phyloP scores from a whole-genome alignment of 768 basidiomycete species.

The Trametes villosa region DNA sequence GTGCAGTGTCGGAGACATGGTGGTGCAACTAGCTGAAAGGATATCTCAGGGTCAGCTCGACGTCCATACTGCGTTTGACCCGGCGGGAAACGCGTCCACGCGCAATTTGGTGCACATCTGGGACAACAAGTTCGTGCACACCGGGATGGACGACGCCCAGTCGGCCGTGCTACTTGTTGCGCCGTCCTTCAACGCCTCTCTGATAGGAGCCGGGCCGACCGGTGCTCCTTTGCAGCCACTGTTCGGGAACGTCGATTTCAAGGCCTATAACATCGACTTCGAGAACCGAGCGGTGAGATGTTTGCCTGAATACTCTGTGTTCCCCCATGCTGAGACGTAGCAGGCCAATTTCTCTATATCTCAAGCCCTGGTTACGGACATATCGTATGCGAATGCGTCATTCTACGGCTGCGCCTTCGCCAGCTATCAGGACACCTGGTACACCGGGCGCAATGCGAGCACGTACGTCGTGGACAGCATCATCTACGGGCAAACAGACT shows the following conservation, averaged over 20 bases:
- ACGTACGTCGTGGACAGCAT: constrained; percentile 66
- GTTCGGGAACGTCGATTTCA: constrained; percentile 63
- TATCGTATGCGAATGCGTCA: constrained; percentile 68
- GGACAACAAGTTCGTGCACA: constrained; percentile 48
- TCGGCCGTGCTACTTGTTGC: constrained; percentile 62
- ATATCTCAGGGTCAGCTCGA: constrained; percentile 53
- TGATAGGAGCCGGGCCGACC: constrained; percentile 63
- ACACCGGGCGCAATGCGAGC: constrained; percentile 59
- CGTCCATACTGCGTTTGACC: constrained; percentile 39
- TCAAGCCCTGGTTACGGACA: constrained; percentile 64
- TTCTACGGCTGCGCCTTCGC: constrained; percentile 67
- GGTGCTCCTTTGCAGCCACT: constrained; percentile 56
- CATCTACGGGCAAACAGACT: constrained; percentile 67
- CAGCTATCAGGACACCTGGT: constrained; percentile 70
- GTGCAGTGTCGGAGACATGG: background rate
- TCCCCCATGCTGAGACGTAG: background rate
- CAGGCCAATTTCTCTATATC: constrained; percentile 62
- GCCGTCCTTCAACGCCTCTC: constrained; percentile 57
- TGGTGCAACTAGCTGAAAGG: background rate
- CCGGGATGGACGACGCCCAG: constrained; percentile 56
- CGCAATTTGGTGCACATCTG: constrained; percentile 58
- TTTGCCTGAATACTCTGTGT: background rate
- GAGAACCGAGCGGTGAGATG: constrained; percentile 61
- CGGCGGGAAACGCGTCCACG: constrained; percentile 47
- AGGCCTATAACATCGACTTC: constrained; percentile 68